Conservation (phyloP, 2,329 filamentous ascomycete species). For the Magnaporthiopsis incrustans region DNA sequence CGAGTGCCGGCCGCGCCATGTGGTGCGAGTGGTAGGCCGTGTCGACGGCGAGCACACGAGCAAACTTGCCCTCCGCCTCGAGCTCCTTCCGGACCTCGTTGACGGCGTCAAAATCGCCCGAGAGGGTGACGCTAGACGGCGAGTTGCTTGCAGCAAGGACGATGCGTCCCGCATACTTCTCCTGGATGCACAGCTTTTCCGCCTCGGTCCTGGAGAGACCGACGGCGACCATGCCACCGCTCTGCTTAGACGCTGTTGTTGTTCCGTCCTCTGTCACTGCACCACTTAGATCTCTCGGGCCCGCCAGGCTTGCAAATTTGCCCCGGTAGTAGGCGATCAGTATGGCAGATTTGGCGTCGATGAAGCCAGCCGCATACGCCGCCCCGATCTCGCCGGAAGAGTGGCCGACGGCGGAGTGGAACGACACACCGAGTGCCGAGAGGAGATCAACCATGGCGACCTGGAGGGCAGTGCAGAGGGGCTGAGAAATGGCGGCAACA, state of each 20-base stretch:
- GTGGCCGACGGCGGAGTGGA: constrained; percentile 28
- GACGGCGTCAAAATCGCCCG: constrained; percentile 25
- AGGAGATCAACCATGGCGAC: constrained; percentile 29
- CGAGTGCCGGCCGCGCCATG: constrained; percentile 28
- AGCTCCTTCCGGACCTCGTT: constrained; percentile 16
- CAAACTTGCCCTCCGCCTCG: constrained; percentile 20
- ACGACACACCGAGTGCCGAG: constrained; percentile 17
- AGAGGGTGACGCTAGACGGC: constrained; percentile 25
- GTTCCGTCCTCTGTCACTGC: neutral
- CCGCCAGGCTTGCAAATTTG: constrained; percentile 19
- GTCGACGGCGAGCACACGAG: constrained; percentile 30
- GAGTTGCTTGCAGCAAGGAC: constrained; percentile 25
- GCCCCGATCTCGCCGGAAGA: constrained; percentile 37
- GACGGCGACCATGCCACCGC: constrained; percentile 28
- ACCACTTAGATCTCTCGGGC: constrained; percentile 8
- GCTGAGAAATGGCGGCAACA: constrained; percentile 36
- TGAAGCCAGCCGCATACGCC: constrained; percentile 30
- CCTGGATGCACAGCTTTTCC: constrained; percentile 15
- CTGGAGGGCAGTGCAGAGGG: constrained; percentile 46
- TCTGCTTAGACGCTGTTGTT: neutral
- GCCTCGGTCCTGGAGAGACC: constrained; percentile 22
- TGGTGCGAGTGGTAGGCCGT: constrained; percentile 42
- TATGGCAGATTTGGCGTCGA: constrained; percentile 29
- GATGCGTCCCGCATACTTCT: constrained; percentile 18
- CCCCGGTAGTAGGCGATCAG: constrained; percentile 33